These are phyloP conservation scores for Fragaria ananassa DNA, from an alignment of 306 rosid genomes.

Conservation along the genomic window DNA sequence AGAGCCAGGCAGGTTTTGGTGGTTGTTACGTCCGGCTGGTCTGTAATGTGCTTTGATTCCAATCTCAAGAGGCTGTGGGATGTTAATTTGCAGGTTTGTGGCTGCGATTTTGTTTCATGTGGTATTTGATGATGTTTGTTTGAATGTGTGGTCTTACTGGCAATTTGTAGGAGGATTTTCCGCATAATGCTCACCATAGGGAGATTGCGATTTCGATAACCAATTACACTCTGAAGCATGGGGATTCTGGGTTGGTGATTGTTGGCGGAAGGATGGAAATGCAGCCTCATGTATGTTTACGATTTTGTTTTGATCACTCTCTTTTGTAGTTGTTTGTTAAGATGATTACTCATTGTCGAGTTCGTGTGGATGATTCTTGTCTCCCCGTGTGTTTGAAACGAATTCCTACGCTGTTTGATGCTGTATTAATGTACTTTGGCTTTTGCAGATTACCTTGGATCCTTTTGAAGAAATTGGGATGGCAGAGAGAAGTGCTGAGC, in stretches of 20 bases:
- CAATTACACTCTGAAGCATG: conserved; percentile 89
- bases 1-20: conserved; percentile 79
- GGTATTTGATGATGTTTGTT: background rate
- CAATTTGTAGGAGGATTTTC: conserved; percentile 75
- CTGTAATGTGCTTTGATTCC: conserved; percentile 93
- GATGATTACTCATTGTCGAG: background rate
- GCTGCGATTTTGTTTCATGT: background rate
- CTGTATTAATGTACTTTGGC: conserved; percentile 5
- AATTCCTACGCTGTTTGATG: background rate
- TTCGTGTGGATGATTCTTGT: background rate
- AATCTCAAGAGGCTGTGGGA: conserved; percentile 93
- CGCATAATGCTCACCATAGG: conserved; percentile 93
- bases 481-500: conserved; percentile 71
- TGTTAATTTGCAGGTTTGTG: conserved; percentile 76
- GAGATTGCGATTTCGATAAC: conserved; percentile 81
- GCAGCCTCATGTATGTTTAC: conserved; percentile 76
- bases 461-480: conserved; percentile 87
- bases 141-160: conserved; percentile 12
- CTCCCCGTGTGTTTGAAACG: background rate
- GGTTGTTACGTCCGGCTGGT: conserved; percentile 96
- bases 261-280: conserved; percentile 98
- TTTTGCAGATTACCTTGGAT: conserved; percentile 65
- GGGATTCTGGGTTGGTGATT: conserved; percentile 88
- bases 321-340: background rate
- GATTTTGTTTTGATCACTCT: conserved; percentile 3